These are phyloP conservation scores for Rhodomyrtus psidioides DNA, from an alignment of 441 rosid genomes.

Conservation along the genomic window DNA sequence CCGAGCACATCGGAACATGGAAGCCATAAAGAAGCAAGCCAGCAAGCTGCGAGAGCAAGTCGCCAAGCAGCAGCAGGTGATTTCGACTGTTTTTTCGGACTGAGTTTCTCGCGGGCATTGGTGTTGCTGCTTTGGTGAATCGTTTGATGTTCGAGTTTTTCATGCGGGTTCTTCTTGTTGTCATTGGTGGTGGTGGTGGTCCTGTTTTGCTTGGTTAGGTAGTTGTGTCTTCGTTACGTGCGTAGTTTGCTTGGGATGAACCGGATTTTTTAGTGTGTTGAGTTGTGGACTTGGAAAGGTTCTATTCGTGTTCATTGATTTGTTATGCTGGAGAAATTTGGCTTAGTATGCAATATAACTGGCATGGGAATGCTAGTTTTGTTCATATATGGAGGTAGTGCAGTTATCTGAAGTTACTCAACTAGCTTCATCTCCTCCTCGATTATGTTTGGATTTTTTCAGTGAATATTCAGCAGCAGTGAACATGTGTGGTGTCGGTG, in stretches of 20 bases:
- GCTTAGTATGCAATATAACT: neutral
- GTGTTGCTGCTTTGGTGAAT: neutral
- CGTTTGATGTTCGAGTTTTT: neutral
- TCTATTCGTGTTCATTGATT: neutral
- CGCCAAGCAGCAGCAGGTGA: slow-evolving; percentile 86
- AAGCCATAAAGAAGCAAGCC: slow-evolving; percentile 89
- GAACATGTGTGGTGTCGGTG: neutral
- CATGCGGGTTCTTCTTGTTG: neutral
- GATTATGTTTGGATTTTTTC: neutral
- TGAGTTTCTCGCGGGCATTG: neutral
- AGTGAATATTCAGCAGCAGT: rapidly evolving
- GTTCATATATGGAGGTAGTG: neutral
- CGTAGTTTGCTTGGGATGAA: neutral
- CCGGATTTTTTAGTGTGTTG: neutral
- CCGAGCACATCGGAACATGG: slow-evolving; percentile 29
- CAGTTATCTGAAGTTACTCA: neutral
- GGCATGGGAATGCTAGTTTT: neutral
- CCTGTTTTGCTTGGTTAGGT: neutral
- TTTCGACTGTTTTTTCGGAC: neutral
- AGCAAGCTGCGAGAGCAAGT: slow-evolving; percentile 87
- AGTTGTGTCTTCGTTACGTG: neutral
- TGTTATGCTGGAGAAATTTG: neutral
- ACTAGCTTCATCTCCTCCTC: neutral
- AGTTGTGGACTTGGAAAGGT: neutral
- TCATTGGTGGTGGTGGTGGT: neutral